Base-by-base conservation (phyloP, 1,284 basidiomycete genomes). In the Leucoagaricus sp. region DNA sequence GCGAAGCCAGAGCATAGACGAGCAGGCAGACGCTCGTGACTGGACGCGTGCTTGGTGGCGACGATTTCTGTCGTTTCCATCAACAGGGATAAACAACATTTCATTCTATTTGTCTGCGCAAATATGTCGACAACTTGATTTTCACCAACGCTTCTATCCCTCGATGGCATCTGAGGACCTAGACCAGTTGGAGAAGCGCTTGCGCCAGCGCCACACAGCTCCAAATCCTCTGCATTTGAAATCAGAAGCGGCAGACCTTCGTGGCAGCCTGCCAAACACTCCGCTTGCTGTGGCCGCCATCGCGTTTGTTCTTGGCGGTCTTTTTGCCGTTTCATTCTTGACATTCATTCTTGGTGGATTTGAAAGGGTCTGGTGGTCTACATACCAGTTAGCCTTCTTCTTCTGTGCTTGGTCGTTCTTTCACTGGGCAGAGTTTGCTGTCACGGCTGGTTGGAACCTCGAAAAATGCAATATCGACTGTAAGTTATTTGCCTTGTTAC, bases 381-480 rank as follows among this genome's bases (percentile, higher is more conserved):
- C 86, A 19, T 85, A 86, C 49, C 90, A 91, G 68, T 77, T 96
- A 1, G 92, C 90, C 0, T 85, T 93, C 69, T 98, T 94, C 70
- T 61, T 91, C 38, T 84, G 87, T 25, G 80, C 87, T 1, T 93
- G 92, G 89, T 80, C 90, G 1, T 73, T 80, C 33, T 99, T 99
- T 69, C 97, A 99, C 68, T 90, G 95, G 83, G 86, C 85, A 36
- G 97, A 99, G 71, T 99, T 96, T 69, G 89, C 89, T 51, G 94
- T 96, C 6, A 98, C 97, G 3, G 95, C 96, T 1, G 91, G 92
- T 17, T 99, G 93, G 91, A 99, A 99, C 71, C 75, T 89, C 38
- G 89, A 91, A 53, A 96, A 96, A 70, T 91, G 96, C 65, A 94
- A 87, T 59, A 85, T 96, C 3, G 94, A 97, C 69, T 96, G 96